Evolutionary conservation across 2,329 filamentous ascomycete genomes (phyloP), one percentile per base, ranked within the genome.

Genomic region (Pseudophaeomoniella oleicola): DNA sequence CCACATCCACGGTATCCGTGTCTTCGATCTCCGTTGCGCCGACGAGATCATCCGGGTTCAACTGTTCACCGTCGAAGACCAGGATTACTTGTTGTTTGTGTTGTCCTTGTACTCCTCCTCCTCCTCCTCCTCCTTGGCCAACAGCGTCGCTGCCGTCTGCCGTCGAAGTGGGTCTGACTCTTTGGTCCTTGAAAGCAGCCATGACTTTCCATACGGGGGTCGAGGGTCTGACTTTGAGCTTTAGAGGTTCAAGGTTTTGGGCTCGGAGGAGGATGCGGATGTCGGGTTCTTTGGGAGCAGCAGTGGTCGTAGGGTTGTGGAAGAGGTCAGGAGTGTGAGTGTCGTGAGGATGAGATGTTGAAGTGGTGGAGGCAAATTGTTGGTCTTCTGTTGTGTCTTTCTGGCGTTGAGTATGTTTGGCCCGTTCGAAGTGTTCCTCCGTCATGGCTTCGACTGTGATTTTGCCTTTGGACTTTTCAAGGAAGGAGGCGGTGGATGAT

Each of bases 391-490:
- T 56, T 19, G 61, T 56, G 19, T 54, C 57, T 11, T 64, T 62
- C 39, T 63, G 61, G 12, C 56, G 58, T 45, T 73, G 71, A 41
- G 67, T 62, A 19, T 63, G 58, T 36, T 59, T 58, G 22, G 22
- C 22, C 44, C 68, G 60, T 39, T 56, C 56, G 32, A 74, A 79
- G 2, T 71, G 56, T 9, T 80, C 73, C 5, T 74, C 64, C 0
- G 81, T 88, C 70, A 82, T 84, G 4, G 80, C 81, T 54, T 87
- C 78, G 43, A 93, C 67, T 45, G 80, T 71, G n/a, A 93, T 69
- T 37, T 71, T 69, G 5, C 65, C 58, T 10, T 66, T 66, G 16
- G 70, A 67, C 3, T 64, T 56, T 37, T 52, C 45, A 14, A 71
- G 68, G 2, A 69, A 67, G 15, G 65, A 63, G 4, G 67, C 55